These are phyloP conservation scores for Fusarium nurragi DNA, from an alignment of 2,329 filamentous ascomycete genomes.

Conservation along the genomic window DNA sequence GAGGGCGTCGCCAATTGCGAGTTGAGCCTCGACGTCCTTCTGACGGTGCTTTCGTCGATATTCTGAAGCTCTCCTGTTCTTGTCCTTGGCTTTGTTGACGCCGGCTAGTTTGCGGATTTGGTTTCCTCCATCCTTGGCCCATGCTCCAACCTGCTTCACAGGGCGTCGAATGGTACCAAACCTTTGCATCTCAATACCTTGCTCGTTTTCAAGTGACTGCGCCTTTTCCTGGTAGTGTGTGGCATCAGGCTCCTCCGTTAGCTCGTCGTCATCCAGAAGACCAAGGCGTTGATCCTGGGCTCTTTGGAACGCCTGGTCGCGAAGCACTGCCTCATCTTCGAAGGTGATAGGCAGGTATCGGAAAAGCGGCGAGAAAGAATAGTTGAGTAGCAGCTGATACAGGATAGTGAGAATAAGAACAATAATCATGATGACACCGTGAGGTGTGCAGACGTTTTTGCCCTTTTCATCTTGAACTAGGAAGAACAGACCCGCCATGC, in stretches of 20 bases:
- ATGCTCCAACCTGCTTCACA: conserved; percentile 54
- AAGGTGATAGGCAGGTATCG: conserved; percentile 92
- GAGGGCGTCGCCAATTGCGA: conserved; percentile 78
- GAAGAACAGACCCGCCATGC: conserved; percentile 89
- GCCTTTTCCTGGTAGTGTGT: conserved; percentile 49
- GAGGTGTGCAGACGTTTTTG: conserved; percentile 70
- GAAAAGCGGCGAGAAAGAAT: conserved; percentile 84
- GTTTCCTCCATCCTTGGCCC: conserved; percentile 57
- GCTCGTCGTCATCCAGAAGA: conserved; percentile 62
- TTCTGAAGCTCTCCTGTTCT: conserved; percentile 53
- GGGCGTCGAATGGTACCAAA: conserved; percentile 54
- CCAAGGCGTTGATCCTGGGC: conserved; percentile 78
- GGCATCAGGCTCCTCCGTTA: conserved; percentile 54
- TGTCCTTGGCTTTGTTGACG: conserved; percentile 37
- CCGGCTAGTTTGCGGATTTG: conserved; percentile 57
- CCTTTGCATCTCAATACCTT: conserved; percentile 54
- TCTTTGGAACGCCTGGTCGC: conserved; percentile 87
- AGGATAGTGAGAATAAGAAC: conserved; percentile 73
- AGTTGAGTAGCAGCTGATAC: conserved; percentile 84
- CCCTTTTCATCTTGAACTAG: conserved; percentile 69
- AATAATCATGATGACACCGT: conserved; percentile 87
- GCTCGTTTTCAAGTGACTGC: conserved; percentile 49
- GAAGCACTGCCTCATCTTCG: conserved; percentile 92
- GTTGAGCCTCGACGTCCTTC: conserved; percentile 77
- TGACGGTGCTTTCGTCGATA: conserved; percentile 60